Percentiles rank a stretch among this genome's conserved stretches.
Evolutionary conservation across 495 filamentous ascomycete species (phyloP).

Genomic region (Aspergillus egyptiacus): DNA sequence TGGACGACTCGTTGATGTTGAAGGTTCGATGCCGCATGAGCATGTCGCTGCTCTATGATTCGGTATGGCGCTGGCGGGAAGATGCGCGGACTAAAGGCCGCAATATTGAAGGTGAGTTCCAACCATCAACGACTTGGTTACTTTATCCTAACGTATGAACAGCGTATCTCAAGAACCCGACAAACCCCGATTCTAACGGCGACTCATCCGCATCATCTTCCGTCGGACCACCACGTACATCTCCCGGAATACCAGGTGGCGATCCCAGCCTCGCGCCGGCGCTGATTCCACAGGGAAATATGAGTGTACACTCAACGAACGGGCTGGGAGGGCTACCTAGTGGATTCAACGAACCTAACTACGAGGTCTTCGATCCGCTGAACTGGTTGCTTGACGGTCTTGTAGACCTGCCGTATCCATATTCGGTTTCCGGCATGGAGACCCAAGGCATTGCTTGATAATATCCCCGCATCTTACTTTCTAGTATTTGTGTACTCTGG

Average conservation of each 20-base stretch:
- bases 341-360: conserved; percentile 59
- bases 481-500: conserved; percentile 1
- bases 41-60: conserved; percentile 89
- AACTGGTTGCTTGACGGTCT: conserved; percentile 87
- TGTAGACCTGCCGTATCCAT: conserved; percentile 68
- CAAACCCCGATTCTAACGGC: conserved; percentile 72
- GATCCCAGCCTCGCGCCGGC: conserved; percentile 47
- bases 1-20: conserved; percentile 69
- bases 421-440: conserved; percentile 39
- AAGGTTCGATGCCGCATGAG: conserved; percentile 87
- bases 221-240: conserved; percentile 27
- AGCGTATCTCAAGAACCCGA: conserved; percentile 79
- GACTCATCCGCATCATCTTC: conserved; percentile 65
- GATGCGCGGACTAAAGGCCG: conserved; percentile 74
- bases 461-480: not conserved
- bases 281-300: conserved; percentile 30
- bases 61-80: conserved; percentile 89
- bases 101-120: conserved; percentile 66
- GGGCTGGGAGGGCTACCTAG: conserved; percentile 40
- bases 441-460: conserved; percentile 33
- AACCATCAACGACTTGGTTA: not conserved
- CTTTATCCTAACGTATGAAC: conserved; percentile 11
- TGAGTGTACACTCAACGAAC: conserved; percentile 29
- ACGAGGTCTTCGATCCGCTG: conserved; percentile 82
- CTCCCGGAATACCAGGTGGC: conserved; percentile 30